Evolutionary conservation across 768 basidiomycete species (phyloP).

Genomic region (Hypholoma fasciculare): DNA sequence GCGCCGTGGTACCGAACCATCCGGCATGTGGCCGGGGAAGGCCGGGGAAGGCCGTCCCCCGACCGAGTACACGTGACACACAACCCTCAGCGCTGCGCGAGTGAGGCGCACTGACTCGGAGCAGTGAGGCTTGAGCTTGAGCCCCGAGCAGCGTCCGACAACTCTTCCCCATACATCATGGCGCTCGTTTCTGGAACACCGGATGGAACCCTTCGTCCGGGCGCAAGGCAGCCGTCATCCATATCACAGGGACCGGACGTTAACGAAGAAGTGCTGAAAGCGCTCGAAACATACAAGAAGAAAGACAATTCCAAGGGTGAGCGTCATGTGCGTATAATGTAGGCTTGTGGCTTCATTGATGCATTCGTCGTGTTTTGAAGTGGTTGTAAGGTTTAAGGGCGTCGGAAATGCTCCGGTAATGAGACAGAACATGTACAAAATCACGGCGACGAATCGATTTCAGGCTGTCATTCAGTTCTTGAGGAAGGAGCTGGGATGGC

Average conservation of each 20-base stretch:
- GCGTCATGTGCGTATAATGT: background rate
- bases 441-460: conserved; percentile 91
- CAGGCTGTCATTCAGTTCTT: conserved; percentile 95
- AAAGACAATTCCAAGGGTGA: conserved; percentile 80
- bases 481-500: conserved; percentile 87
- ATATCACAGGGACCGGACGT: conserved; percentile 31
- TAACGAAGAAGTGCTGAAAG: conserved; percentile 57
- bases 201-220: conserved; percentile 28
- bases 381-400: conserved; percentile 96
- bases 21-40: too few relatives aligned
- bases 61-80: too few relatives aligned
- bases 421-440: conserved; percentile 99
- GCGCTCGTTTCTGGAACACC: conserved; percentile 24
- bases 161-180: conserved; percentile 14
- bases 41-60: too few relatives aligned
- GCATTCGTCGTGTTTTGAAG: conserved; percentile 39
- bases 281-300: conserved; percentile 85
- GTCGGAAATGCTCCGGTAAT: conserved; percentile 98
- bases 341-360: background rate
- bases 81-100: too few relatives aligned
- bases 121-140: too few relatives aligned
- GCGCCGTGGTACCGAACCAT: too few relatives aligned
- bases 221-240: conserved; percentile 23
- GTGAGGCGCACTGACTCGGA: too few relatives aligned
- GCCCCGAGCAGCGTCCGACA: too few relatives aligned